Conservation (phyloP, 768 basidiomycete genomes). For the Lentinula guzmanii region DNA sequence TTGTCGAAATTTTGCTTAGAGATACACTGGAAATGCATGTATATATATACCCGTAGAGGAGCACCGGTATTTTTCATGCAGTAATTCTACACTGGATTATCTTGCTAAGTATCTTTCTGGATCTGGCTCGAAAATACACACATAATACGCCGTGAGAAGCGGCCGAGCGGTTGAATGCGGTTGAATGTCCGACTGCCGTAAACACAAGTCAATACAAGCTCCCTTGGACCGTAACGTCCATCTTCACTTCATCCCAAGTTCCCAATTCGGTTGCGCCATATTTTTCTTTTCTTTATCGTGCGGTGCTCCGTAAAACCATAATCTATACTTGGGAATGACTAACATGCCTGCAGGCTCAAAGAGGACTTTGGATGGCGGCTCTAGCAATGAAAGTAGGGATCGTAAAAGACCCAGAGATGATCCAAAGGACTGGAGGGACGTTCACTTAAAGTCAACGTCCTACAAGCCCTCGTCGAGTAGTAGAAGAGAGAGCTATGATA, state of each 20-base stretch:
- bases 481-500: constrained; percentile 32
- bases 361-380: constrained; percentile 62
- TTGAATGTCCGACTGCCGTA: background rate
- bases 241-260: background rate
- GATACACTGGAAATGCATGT: too few relatives aligned
- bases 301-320: constrained; percentile 8
- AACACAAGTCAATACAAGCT: background rate
- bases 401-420: constrained; percentile 58
- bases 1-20: background rate
- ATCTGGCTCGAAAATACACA: background rate
- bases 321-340: constrained; percentile 47
- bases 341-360: constrained; percentile 80
- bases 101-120: too few relatives aligned
- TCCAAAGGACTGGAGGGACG: constrained; percentile 65
- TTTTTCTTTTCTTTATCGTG: constrained; percentile 6
- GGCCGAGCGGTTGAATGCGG: background rate
- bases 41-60: too few relatives aligned
- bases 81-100: too few relatives aligned
- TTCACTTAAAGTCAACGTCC: constrained; percentile 43
- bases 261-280: background rate
- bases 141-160: too few relatives aligned
- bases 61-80: too few relatives aligned
- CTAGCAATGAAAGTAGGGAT: constrained; percentile 19
- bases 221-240: constrained; percentile 1
- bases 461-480: constrained; percentile 20